Evolutionary conservation across 106 monocot genomes (phyloP).

Genomic region (Dendrobium catenatum): DNA sequence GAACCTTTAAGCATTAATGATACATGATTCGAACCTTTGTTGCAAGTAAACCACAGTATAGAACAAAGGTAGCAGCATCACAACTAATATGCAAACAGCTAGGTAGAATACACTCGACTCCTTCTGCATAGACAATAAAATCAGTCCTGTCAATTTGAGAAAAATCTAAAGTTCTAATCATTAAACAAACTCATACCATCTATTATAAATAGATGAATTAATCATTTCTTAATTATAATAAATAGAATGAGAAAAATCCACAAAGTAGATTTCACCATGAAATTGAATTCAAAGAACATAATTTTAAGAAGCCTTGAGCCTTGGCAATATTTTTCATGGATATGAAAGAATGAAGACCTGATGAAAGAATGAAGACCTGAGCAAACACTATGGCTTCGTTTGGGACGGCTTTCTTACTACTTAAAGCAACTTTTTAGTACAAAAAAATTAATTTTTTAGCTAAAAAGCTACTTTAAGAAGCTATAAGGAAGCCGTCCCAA

Average conservation of each 20-base stretch:
- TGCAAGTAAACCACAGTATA: slow-evolving; percentile 77
- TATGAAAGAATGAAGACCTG: background rate
- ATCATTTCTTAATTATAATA: background rate
- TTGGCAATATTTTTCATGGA: background rate
- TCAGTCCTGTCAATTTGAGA: background rate
- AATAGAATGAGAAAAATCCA: background rate
- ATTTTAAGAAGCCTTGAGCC: background rate
- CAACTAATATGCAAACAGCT: slow-evolving; percentile 57
- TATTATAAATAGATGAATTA: background rate
- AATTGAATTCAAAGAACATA: background rate
- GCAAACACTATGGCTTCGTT: background rate
- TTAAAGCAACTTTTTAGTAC: no score
- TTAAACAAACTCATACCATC: background rate
- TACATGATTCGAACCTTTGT: slow-evolving; percentile 43
- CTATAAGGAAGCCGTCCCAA: no score
- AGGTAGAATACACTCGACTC: slow-evolving; percentile 58
- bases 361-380: background rate
- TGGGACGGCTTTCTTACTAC: no score
- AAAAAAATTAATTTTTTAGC: no score
- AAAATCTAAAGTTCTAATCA: background rate
- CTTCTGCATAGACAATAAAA: slow-evolving; percentile 53
- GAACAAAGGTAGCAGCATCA: slow-evolving; percentile 85
- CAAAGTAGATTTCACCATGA: background rate
- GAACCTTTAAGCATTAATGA: background rate
- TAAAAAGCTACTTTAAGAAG: no score